Evolutionary conservation across 2,329 filamentous ascomycete genomes (phyloP).

Genomic region (Colletotrichum gloeosporioides): DNA sequence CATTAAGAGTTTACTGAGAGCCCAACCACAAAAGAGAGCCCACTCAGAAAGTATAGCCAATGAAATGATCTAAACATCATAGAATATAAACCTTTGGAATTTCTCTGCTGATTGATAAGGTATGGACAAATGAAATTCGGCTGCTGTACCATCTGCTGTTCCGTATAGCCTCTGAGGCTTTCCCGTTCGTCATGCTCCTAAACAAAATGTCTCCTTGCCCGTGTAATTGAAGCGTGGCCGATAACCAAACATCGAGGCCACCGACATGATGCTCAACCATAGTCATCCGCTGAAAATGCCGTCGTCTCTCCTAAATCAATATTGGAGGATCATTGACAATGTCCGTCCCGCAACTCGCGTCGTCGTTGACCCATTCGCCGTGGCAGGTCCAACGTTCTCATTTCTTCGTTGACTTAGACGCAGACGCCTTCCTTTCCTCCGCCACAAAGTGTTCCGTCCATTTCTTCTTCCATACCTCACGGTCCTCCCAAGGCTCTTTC

Average conservation of each 20-base stretch:
- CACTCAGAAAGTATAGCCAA: neutral
- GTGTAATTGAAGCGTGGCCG: neutral
- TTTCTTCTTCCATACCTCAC: constrained; percentile 21
- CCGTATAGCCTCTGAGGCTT: neutral
- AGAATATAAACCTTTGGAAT: neutral
- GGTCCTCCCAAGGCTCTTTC: constrained; percentile 20
- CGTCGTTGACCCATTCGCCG: neutral
- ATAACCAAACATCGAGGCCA: neutral
- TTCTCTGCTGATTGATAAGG: neutral
- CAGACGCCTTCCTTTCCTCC: constrained; percentile 12
- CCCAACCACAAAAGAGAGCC: neutral
- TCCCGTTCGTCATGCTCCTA: neutral
- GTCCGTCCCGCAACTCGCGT: neutral
- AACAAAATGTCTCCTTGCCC: neutral
- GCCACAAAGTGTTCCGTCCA: constrained; percentile 15
- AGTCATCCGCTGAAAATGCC: neutral
- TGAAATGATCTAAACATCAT: neutral
- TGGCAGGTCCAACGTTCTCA: neutral
- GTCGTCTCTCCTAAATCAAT: neutral
- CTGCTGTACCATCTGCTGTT: neutral
- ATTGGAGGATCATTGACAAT: neutral
- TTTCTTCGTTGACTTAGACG: constrained; percentile 11
- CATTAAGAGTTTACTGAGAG: neutral
- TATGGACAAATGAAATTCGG: neutral
- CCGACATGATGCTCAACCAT: neutral